Conservation (phyloP, 306 rosid species). For the Datisca glomerata region DNA sequence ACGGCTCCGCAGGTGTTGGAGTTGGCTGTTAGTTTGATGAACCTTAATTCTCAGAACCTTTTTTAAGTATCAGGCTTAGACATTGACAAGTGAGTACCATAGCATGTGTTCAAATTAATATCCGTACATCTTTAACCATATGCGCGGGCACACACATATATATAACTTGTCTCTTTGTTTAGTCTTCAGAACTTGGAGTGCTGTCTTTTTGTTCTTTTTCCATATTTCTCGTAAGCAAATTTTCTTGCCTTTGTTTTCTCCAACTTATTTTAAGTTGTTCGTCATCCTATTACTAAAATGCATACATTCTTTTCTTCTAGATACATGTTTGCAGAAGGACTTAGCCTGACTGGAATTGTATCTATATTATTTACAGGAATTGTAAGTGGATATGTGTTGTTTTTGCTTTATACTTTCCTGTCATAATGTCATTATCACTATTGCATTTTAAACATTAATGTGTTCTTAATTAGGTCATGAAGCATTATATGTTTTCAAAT, state of each 20-base stretch:
- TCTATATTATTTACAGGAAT: slow-evolving; percentile 96
- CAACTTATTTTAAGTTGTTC: background rate
- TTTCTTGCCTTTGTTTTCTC: slow-evolving; percentile 16
- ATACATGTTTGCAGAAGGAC: slow-evolving; percentile 98
- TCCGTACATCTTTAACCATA: background rate
- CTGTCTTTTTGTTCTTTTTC: slow-evolving; percentile 95
- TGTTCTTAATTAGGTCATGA: slow-evolving; percentile 88
- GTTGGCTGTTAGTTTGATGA: slow-evolving; percentile 65
- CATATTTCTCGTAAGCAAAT: slow-evolving; percentile 86
- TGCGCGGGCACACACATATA: background rate
- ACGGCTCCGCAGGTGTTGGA: slow-evolving; percentile 97
- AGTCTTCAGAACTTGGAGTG: slow-evolving; percentile 98
- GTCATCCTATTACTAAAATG: slow-evolving; percentile 7
- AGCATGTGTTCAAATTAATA: background rate
- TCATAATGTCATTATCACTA: too few species aligned
- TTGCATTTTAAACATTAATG: too few species aligned
- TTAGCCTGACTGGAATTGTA: slow-evolving; percentile 92
- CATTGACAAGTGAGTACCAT: slow-evolving; percentile 74
- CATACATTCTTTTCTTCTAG: slow-evolving; percentile 24
- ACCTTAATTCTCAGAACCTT: slow-evolving; percentile 76
- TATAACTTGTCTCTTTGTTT: slow-evolving; percentile 23
- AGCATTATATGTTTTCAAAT: slow-evolving; percentile 86
- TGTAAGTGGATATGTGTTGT: slow-evolving; percentile 38
- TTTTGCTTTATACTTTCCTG: too few species aligned
- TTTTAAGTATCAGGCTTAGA: slow-evolving; percentile 98